Evolutionary conservation across 192 early-diverging fungal species (phyloP), one percentile per base, ranked within the genome.

Genomic region (Dimargaris cristalligena): DNA sequence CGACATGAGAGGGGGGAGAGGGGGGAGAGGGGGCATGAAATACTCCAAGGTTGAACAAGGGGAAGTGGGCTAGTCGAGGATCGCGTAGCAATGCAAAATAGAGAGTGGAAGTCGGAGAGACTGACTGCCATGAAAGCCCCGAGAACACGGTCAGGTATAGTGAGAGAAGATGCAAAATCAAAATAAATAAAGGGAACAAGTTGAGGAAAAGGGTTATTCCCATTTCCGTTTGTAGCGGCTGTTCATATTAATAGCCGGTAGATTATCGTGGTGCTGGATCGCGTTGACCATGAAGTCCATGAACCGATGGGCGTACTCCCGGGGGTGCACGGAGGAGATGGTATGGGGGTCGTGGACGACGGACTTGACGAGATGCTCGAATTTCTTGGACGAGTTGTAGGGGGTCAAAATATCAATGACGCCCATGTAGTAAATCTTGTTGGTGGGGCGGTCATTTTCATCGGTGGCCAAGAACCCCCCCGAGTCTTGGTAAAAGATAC

Each of bases 321-420:
- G 63, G 2, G 96, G 94, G 58, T 91, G 78, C 22, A 99, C 87
- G 34, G 88, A 74, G 44, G 91, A 83, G 35, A 99, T 95, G 14
- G 63, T 70, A 61, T 83, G 75, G 18, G 64, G 61, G 60, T 96
- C 89, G 58, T 87, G 74, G 18, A 76, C 77, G 55, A 96, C 63
- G 9, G 81, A 74, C 71, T 94, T 99, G 77, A 85, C 92, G 28
- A 87, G 69, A 60, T 91, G 87, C 66, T 99, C 96, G 34, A 85
- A 62, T 63, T 86, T 83, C 72, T 99, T 99, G 50, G 78, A 70
- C 31, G 80, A 67, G 69, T 90, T 85, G 72, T 96, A 99, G 4
- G 88, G 82, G 20, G 96, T 99, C 58, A 99, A 78, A 49, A 99
- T 97, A 64, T 99, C 96, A 56, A 99, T 99, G 60, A 97, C 84